Conservation (phyloP, 306 rosid genomes). For the Quercus dentata region DNA sequence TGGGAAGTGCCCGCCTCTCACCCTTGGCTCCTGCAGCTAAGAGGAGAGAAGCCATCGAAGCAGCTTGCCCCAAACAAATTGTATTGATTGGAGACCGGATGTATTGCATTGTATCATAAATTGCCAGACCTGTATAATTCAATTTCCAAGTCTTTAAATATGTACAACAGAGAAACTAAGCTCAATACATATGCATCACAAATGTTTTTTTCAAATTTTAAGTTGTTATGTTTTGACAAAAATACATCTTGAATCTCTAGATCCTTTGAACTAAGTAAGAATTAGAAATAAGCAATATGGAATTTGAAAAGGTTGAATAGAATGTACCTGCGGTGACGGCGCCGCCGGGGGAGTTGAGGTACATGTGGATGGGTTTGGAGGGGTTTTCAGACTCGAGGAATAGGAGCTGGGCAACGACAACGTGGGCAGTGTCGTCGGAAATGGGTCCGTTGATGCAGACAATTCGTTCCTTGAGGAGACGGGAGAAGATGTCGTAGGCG, state of each 20-base stretch:
- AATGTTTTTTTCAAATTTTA: no score
- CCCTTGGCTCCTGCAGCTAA: slow-evolving; percentile 94
- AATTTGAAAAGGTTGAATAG: no score
- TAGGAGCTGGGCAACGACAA: slow-evolving; percentile 96
- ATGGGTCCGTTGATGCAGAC: slow-evolving; percentile 92
- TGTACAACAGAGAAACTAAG: no score
- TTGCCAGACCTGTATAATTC: slow-evolving; percentile 76
- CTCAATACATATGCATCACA: no score
- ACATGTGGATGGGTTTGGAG: slow-evolving; percentile 83
- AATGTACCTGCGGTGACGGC: slow-evolving; percentile 83
- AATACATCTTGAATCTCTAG: no score
- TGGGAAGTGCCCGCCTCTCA: slow-evolving; percentile 87
- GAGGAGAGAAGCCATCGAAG: slow-evolving; percentile 95
- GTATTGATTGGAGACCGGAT: slow-evolving; percentile 84
- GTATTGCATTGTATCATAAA: slow-evolving; percentile 97
- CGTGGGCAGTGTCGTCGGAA: slow-evolving; percentile 92
- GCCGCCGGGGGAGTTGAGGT: slow-evolving; percentile 97
- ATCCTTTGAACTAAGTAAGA: no score
- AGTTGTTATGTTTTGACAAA: no score
- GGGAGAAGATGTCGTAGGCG: slow-evolving; percentile 96
- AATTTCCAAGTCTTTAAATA: not conserved
- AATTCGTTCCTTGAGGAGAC: slow-evolving; percentile 95
- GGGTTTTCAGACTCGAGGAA: slow-evolving; percentile 97
- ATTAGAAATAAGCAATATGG: no score
- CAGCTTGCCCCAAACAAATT: slow-evolving; percentile 93